phyloP scores from a whole-genome alignment of 1,139 yeast genomes.

The Yamadazyma kanchanaburiensis region DNA sequence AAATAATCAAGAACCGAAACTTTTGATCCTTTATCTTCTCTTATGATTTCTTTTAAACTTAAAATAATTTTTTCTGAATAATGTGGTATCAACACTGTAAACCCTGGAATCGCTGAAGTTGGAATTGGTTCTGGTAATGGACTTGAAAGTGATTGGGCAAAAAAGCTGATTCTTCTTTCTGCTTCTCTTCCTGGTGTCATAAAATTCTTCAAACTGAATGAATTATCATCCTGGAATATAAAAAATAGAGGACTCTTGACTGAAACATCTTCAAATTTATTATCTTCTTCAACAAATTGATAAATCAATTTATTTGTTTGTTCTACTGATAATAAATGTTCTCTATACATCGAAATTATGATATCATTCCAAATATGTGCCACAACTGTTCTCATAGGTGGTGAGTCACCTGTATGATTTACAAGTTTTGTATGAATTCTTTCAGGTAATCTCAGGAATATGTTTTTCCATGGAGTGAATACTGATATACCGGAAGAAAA shows the following conservation, averaged over 20 bases:
- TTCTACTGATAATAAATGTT: slow-evolving; percentile 71
- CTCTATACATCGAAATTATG: slow-evolving; percentile 70
- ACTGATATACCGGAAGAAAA: slow-evolving; percentile 75
- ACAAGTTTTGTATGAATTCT: slow-evolving; percentile 66
- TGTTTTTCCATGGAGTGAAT: slow-evolving; percentile 84
- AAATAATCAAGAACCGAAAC: slow-evolving; percentile 72
- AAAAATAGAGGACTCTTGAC: slow-evolving; percentile 66
- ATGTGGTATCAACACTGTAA: slow-evolving; percentile 85
- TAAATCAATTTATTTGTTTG: slow-evolving; percentile 56
- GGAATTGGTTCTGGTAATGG: slow-evolving; percentile 74
- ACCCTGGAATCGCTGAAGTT: slow-evolving; percentile 73
- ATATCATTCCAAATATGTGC: slow-evolving; percentile 83
- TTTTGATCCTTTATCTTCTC: slow-evolving; percentile 55
- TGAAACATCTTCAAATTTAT: slow-evolving; percentile 19
- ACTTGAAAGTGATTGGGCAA: slow-evolving; percentile 83
- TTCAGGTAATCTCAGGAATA: slow-evolving; percentile 70
- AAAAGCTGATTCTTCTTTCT: slow-evolving; percentile 75
- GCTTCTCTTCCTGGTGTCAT: slow-evolving; percentile 68
- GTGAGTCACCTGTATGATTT: slow-evolving; percentile 34
- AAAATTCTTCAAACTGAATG: slow-evolving; percentile 32
- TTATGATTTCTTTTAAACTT: slow-evolving; percentile 63
- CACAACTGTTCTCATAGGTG: slow-evolving; percentile 23
- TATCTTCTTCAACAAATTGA: slow-evolving; percentile 18
- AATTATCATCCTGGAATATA: slow-evolving; percentile 66
- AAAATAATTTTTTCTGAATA: slow-evolving; percentile 73